Evolutionary conservation across 352 stramenopile species (phyloP).

Genomic region (Phytophthora hibernalis): DNA sequence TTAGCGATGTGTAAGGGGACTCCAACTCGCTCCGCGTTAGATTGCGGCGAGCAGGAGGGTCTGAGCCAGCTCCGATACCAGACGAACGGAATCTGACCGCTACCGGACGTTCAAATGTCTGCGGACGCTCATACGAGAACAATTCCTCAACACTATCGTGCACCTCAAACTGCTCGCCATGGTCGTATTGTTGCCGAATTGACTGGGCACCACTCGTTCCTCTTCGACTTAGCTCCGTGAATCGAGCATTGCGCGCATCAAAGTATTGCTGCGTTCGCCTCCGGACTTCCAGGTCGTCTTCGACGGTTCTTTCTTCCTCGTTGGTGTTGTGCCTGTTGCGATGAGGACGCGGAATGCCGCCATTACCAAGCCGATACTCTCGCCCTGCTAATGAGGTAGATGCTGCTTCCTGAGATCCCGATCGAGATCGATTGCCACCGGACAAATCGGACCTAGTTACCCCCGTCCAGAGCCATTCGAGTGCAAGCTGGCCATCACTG

Average conservation of each 20-base stretch:
- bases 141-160: constrained; percentile 12
- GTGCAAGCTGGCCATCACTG: constrained; percentile 25
- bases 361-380: constrained; percentile 27
- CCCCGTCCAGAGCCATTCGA: constrained; percentile 26
- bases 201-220: neutral
- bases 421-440: constrained; percentile 37
- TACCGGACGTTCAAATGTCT: neutral
- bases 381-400: neutral
- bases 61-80: constrained; percentile 17
- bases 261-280: constrained; percentile 42
- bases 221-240: constrained; percentile 27
- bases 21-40: constrained; percentile 22
- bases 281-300: constrained; percentile 18
- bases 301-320: constrained; percentile 12
- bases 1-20: constrained; percentile 30
- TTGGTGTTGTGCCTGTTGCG: constrained; percentile 14
- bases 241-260: constrained; percentile 35
- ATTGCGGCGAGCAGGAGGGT: constrained; percentile 13
- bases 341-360: constrained; percentile 13
- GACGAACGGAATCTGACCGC: constrained; percentile 15
- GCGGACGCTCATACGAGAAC: constrained; percentile 19
- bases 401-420: constrained; percentile 11
- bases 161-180: neutral
- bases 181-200: neutral
- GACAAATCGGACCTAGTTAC: constrained; percentile 30